phyloP scores from a whole-genome alignment of 176 grass and related monocot genomes.

The Triticum aestivum region IWGSC_CS_RefSeq_v2.1 NC_057812.1:92750962-92751461 shows the following conservation, averaged over 20 bases:
- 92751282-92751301: slow-evolving; percentile 88
- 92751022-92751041: neutral
- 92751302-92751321: slow-evolving; percentile 31
- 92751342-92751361: neutral
- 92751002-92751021: neutral
- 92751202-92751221: slow-evolving; percentile 93
- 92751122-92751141: slow-evolving; percentile 92
- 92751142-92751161: slow-evolving; percentile 95
- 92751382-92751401: neutral
- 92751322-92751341: slow-evolving; percentile 26
- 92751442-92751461: slow-evolving; percentile 12
- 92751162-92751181: slow-evolving; percentile 97
- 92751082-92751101: slow-evolving; percentile 83
- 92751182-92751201: slow-evolving; percentile 53
- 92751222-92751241: slow-evolving; percentile 72
- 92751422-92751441: neutral
- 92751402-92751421: neutral
- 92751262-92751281: slow-evolving; percentile 79
- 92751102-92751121: slow-evolving; percentile 99
- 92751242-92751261: slow-evolving; percentile 73
- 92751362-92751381: neutral
- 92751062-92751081: no score
- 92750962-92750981: neutral
- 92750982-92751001: neutral
- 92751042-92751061: neutral